A percentile compares a stretch with the other conserved stretches of the same genome.
Conservation (phyloP, 2,329 filamentous ascomycete species). For the Zymoseptoria brevis region DNA sequence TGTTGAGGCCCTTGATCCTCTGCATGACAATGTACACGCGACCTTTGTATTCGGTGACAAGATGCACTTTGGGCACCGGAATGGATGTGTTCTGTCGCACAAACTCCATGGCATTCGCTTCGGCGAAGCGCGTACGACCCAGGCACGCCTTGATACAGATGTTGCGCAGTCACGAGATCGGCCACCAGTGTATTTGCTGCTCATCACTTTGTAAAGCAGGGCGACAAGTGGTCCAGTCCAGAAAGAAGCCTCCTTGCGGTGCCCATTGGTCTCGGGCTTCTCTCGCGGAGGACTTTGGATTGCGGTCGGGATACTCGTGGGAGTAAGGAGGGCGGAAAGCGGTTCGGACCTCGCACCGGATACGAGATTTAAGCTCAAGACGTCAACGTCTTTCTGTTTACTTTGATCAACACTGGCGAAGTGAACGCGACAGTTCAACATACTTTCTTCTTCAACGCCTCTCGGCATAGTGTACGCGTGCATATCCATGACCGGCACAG, state of each 20-base stretch:
- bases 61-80: conserved; percentile 40
- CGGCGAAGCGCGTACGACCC: conserved; percentile 27
- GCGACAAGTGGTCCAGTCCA: neutral
- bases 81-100: conserved; percentile 36
- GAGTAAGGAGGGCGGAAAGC: too few relatives aligned
- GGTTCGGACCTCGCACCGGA: neutral
- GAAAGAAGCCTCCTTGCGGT: neutral
- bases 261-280: neutral
- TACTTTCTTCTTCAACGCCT: neutral
- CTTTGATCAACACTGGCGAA: neutral
- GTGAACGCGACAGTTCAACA: neutral
- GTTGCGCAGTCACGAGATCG: neutral
- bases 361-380: neutral
- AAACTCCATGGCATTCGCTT: conserved; percentile 37
- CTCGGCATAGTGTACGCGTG: conserved; percentile 3
- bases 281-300: neutral
- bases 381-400: neutral
- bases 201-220: neutral
- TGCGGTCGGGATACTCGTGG: neutral
- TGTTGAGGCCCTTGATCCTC: conserved; percentile 11
- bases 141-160: conserved; percentile 35
- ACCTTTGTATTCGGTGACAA: conserved; percentile 35
- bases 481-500: conserved; percentile 6
- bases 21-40: conserved; percentile 42
- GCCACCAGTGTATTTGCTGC: neutral